Conservation (phyloP, 208 protist genomes). For the Wallacemonas sp. region DNA sequence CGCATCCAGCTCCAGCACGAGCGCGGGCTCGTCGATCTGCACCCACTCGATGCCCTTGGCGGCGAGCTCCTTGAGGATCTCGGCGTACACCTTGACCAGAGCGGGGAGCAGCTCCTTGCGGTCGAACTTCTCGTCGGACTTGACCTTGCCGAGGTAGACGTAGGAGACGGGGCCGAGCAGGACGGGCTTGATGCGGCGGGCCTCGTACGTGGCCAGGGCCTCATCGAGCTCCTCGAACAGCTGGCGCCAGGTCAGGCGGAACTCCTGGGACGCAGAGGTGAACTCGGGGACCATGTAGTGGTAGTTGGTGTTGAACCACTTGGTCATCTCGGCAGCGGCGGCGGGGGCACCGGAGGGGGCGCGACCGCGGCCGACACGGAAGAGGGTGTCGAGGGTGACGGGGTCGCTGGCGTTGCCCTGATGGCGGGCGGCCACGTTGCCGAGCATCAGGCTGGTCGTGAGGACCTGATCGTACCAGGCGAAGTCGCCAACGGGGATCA, state of each 20-base stretch:
- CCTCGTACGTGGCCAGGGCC: conserved; percentile 40
- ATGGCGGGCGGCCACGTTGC: conserved; percentile 75
- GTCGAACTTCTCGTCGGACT: conserved; percentile 46
- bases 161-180: conserved; percentile 86
- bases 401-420: conserved; percentile 11
- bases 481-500: conserved; percentile 78
- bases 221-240: conserved; percentile 64
- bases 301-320: conserved; percentile 95
- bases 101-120: conserved; percentile 38
- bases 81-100: conserved; percentile 65
- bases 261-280: conserved; percentile 32
- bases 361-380: conserved; percentile 85
- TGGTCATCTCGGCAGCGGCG: conserved; percentile 86
- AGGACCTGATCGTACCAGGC: conserved; percentile 86
- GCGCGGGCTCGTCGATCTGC: conserved; percentile 87
- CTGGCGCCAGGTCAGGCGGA: conserved; percentile 40
- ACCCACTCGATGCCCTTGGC: conserved; percentile 60
- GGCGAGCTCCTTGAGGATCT: conserved; percentile 59
- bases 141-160: conserved; percentile 71
- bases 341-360: conserved; percentile 50
- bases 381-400: conserved; percentile 75
- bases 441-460: conserved; percentile 66
- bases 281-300: conserved; percentile 94
- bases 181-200: conserved; percentile 56
- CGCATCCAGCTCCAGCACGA: conserved; percentile 66